Conservation (phyloP, 2,329 filamentous ascomycete genomes). For the Colletotrichum spinosum region DNA sequence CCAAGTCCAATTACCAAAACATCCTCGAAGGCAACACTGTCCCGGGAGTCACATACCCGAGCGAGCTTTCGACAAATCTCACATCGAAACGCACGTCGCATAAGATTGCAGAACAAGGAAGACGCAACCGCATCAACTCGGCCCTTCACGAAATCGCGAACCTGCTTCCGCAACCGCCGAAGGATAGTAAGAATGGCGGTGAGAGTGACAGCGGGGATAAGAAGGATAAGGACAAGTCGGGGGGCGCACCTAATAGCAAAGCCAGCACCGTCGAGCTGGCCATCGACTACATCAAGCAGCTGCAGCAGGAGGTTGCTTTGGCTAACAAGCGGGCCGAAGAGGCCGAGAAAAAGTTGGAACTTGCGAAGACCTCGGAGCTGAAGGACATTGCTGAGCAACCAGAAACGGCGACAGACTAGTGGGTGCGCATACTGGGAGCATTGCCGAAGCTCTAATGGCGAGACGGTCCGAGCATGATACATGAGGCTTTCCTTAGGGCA, state of each 20-base stretch:
- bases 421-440: not conserved
- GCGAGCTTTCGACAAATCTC: conserved; percentile 89
- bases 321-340: conserved; percentile 72
- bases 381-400: not conserved
- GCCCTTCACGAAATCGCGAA: conserved; percentile 92
- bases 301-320: conserved; percentile 79
- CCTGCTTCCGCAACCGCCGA: conserved; percentile 75
- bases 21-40: conserved; percentile 93
- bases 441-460: not conserved
- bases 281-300: conserved; percentile 91
- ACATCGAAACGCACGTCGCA: conserved; percentile 97
- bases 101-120: conserved; percentile 97
- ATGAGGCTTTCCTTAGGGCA: conserved; percentile 26
- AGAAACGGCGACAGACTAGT: conserved; percentile 1
- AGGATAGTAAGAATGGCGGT: conserved; percentile 52
- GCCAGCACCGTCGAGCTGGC: conserved; percentile 98
- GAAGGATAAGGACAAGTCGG: conserved; percentile 54
- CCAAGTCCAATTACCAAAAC: conserved; percentile 98
- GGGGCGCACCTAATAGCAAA: conserved; percentile 81
- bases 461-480: conserved; percentile 23
- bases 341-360: conserved; percentile 70
- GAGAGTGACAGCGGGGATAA: conserved; percentile 60
- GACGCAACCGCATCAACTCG: conserved; percentile 93
- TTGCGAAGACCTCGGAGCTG: not conserved
- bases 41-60: conserved; percentile 90